phyloP scores from a whole-genome alignment of 148 eudicot genomes.

The Arbutus unedo region DNA sequence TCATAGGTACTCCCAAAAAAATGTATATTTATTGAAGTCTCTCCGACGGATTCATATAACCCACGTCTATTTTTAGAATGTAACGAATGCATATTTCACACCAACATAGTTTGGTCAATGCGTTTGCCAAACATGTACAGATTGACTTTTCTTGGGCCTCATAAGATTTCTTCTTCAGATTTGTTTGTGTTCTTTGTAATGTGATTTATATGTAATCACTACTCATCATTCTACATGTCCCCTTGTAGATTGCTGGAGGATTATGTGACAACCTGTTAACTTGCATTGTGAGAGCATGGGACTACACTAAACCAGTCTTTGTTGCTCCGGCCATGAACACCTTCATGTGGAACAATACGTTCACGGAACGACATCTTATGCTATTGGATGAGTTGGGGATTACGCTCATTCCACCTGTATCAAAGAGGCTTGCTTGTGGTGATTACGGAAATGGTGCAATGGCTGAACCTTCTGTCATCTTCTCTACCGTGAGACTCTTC shows the following conservation, averaged over 20 bases:
- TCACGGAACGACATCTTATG: constrained; percentile 85
- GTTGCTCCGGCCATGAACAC: constrained; percentile 98
- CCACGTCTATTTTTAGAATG: neutral
- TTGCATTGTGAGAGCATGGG: constrained; percentile 90
- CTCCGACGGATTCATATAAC: neutral
- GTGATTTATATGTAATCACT: neutral
- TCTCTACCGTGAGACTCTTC: constrained; percentile 75
- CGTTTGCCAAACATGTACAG: neutral
- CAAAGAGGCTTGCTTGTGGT: constrained; percentile 89
- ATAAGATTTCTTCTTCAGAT: neutral
- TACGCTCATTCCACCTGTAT: constrained; percentile 75
- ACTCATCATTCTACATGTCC: neutral
- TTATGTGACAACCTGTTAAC: constrained; percentile 92
- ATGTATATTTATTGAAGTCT: neutral
- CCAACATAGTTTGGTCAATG: neutral
- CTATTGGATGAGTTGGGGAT: constrained; percentile 76
- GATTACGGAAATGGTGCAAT: constrained; percentile 94
- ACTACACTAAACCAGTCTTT: constrained; percentile 80
- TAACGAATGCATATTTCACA: neutral
- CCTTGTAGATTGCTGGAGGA: constrained; percentile 79
- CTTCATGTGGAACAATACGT: constrained; percentile 91
- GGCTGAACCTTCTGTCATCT: constrained; percentile 92
- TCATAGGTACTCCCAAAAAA: neutral
- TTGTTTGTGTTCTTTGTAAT: neutral
- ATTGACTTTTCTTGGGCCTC: neutral